A percentile compares a stretch with the other conserved stretches of the same genome.
phyloP scores from a whole-genome alignment of 345 rosid genomes.

The Euphorbia peplus region DNA sequence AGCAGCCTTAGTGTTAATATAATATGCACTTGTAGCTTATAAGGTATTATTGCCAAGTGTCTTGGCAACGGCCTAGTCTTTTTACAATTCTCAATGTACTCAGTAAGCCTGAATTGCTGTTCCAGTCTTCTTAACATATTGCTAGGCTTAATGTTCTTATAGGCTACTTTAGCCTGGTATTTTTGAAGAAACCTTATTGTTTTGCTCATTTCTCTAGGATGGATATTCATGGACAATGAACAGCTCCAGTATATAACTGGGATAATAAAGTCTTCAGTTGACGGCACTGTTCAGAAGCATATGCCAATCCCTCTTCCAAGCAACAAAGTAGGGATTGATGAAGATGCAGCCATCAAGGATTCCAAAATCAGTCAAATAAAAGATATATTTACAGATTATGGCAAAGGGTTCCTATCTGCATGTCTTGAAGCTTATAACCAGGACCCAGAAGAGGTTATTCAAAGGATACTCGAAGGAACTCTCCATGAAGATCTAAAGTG shows the following conservation, averaged over 20 bases:
- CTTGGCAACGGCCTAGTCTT: not conserved
- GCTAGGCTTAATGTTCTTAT: not conserved
- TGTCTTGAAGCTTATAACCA: slow-evolving; percentile 91
- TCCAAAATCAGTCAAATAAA: slow-evolving; percentile 88
- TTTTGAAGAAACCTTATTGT: not conserved
- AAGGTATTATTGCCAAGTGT: not conserved
- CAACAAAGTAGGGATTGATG: slow-evolving; percentile 48
- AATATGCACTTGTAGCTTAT: not conserved
- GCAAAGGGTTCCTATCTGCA: slow-evolving; percentile 70
- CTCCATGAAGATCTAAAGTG: slow-evolving; percentile 72
- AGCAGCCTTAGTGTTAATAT: too few species aligned
- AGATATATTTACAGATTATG: slow-evolving; percentile 89
- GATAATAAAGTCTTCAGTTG: slow-evolving; percentile 42
- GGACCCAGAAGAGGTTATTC: slow-evolving; percentile 92
- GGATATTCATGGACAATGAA: slow-evolving; percentile 75
- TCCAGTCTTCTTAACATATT: not conserved
- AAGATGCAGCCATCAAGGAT: slow-evolving; percentile 63
- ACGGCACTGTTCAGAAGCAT: slow-evolving; percentile 32
- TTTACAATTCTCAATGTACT: not conserved
- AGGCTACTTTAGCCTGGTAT: not conserved
- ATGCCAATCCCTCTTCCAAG: slow-evolving; percentile 30
- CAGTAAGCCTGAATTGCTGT: not conserved
- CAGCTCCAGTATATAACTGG: slow-evolving; percentile 78
- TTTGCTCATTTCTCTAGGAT: slow-evolving; percentile 49
- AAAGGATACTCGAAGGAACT: slow-evolving; percentile 87